These are phyloP conservation scores for Fusarium penzigii DNA, from an alignment of 2,329 filamentous ascomycete genomes.

Conservation along the genomic window DNA sequence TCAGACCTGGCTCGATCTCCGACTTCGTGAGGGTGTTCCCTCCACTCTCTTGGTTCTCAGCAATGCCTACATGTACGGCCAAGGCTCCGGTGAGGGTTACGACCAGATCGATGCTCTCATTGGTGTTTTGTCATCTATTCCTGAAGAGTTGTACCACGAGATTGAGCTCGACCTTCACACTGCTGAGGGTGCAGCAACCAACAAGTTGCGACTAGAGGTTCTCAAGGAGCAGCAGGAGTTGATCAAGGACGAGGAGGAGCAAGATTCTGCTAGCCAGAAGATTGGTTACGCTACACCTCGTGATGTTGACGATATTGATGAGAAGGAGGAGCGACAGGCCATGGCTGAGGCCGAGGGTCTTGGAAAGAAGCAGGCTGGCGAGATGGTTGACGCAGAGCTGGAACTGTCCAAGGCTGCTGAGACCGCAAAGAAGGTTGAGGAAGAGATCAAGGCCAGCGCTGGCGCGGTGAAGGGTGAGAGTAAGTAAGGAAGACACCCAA, in stretches of 20 bases:
- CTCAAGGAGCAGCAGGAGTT: conserved; percentile 98
- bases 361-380: conserved; percentile 50
- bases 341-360: conserved; percentile 51
- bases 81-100: conserved; percentile 83
- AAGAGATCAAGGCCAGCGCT: conserved; percentile 27
- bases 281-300: conserved; percentile 74
- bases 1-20: conserved; percentile 89
- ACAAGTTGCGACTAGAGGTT: conserved; percentile 98
- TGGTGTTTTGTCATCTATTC: conserved; percentile 89
- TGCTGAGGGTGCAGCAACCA: conserved; percentile 94
- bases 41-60: conserved; percentile 93
- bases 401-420: conserved; percentile 41
- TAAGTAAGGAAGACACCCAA: conserved; percentile 17
- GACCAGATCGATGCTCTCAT: conserved; percentile 92
- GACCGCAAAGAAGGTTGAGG: conserved; percentile 21
- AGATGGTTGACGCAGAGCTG: conserved; percentile 57
- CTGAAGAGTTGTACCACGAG: conserved; percentile 98
- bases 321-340: conserved; percentile 75
- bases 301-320: conserved; percentile 90
- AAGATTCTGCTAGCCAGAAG: conserved; percentile 79
- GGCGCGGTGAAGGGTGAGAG: conserved; percentile 34
- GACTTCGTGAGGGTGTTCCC: conserved; percentile 91
- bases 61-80: conserved; percentile 96
- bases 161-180: conserved; percentile 98
- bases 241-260: conserved; percentile 94